phyloP scores from a whole-genome alignment of 805 yeast genomes.

The Cyberlindnera japonica region DNA sequence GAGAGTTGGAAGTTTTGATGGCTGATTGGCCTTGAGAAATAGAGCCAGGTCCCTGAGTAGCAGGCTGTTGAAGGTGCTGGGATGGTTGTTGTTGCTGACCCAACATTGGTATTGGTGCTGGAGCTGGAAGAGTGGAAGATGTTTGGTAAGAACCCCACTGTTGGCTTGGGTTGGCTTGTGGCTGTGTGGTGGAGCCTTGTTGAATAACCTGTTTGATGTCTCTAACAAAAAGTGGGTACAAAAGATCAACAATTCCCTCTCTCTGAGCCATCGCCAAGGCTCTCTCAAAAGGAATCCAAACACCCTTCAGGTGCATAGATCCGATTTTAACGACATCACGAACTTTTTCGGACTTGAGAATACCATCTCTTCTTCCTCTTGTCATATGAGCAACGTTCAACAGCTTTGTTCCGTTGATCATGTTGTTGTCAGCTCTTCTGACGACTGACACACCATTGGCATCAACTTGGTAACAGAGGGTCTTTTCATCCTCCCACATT shows the following conservation, averaged over 20 bases:
- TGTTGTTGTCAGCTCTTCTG: slow-evolving; percentile 78
- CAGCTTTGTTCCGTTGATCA: slow-evolving; percentile 82
- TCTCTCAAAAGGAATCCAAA: slow-evolving; percentile 85
- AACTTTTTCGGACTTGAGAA: slow-evolving; percentile 69
- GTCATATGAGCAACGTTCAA: slow-evolving; percentile 85
- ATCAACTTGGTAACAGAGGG: slow-evolving; percentile 81
- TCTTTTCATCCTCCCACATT: slow-evolving; percentile 89
- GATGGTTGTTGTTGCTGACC: slow-evolving; percentile 3
- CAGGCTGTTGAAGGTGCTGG: slow-evolving; percentile 9
- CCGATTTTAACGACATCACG: slow-evolving; percentile 84
- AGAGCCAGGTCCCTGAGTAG: not conserved
- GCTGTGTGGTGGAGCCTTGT: slow-evolving; percentile 33
- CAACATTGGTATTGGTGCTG: slow-evolving; percentile 11
- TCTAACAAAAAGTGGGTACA: slow-evolving; percentile 67
- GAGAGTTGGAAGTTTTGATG: slow-evolving; percentile 16
- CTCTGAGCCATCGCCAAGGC: slow-evolving; percentile 79
- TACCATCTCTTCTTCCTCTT: slow-evolving; percentile 82
- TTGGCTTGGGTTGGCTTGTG: slow-evolving; percentile 21
- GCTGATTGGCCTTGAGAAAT: slow-evolving; percentile 10
- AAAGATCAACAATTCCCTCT: slow-evolving; percentile 65
- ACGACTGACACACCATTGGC: slow-evolving; percentile 79
- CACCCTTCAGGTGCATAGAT: slow-evolving; percentile 84
- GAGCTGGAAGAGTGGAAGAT: slow-evolving; percentile 4
- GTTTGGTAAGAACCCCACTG: slow-evolving; percentile 15
- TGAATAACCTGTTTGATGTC: slow-evolving; percentile 55